Evolutionary conservation across 2,329 filamentous ascomycete genomes (phyloP).

Genomic region (Fusarium sacchari): DNA sequence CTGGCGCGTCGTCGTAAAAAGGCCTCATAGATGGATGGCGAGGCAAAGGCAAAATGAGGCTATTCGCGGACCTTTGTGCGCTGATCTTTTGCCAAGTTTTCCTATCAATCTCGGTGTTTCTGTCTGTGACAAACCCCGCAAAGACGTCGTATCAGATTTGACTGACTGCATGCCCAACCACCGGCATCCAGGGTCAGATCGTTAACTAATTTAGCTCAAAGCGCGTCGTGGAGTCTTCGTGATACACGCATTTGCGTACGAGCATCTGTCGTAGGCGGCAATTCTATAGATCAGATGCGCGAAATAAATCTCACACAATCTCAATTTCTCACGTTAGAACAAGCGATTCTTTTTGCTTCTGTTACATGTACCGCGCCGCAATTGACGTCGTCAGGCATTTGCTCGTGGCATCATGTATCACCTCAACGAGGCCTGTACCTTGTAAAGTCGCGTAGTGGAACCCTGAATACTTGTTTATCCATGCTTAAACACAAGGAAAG

Average conservation of each 20-base stretch:
- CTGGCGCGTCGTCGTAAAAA: background rate
- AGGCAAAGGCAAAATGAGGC: slow-evolving; percentile 12
- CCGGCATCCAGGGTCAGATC: background rate
- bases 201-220: background rate
- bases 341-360: background rate
- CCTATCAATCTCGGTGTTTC: slow-evolving; percentile 15
- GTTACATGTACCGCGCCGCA: background rate
- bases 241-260: background rate
- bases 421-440: background rate
- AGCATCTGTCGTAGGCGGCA: background rate
- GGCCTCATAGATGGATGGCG: slow-evolving; percentile 1
- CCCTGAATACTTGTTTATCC: background rate
- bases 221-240: background rate
- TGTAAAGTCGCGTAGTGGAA: background rate
- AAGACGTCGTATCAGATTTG: slow-evolving; percentile 19
- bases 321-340: background rate
- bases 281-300: background rate
- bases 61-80: slow-evolving; percentile 15
- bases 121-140: slow-evolving; percentile 11
- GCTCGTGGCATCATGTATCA: slow-evolving; percentile 1
- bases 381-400: background rate
- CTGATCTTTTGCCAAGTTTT: slow-evolving; percentile 3
- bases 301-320: background rate
- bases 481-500: background rate
- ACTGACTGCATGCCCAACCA: slow-evolving; percentile 20